phyloP scores from a whole-genome alignment of 169 alveolate genomes.

The Eimeria falciformis region DNA sequence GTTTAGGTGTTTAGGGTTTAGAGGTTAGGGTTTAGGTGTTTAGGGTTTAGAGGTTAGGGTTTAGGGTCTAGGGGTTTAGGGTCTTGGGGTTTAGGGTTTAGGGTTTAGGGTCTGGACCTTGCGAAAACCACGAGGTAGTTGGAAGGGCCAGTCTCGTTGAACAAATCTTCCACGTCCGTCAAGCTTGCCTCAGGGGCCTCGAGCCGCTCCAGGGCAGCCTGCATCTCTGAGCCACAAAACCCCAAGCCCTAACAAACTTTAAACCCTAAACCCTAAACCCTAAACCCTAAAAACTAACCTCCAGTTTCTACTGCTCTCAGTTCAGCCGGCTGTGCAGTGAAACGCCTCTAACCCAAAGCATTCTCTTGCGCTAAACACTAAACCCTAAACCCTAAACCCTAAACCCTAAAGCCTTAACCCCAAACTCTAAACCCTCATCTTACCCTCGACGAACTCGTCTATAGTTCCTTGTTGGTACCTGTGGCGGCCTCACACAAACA shows the following conservation, averaged over 20 bases:
- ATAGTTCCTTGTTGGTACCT: not conserved
- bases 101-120: conserved; percentile 48
- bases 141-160: conserved; percentile 44
- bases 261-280: conserved; percentile 13
- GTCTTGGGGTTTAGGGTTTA: conserved; percentile 28
- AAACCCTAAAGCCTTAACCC: not conserved
- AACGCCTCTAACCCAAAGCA: too few species aligned
- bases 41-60: not conserved
- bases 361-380: too few species aligned
- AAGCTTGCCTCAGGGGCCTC: not conserved
- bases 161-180: conserved; percentile 14
- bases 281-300: not conserved
- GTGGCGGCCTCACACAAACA: not conserved
- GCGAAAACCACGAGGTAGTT: conserved; percentile 67
- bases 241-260: too few species aligned
- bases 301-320: too few species aligned
- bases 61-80: not conserved
- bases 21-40: not conserved
- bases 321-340: too few species aligned
- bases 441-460: conserved; percentile 19
- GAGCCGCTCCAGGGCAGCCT: conserved; percentile 5
- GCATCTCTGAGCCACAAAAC: conserved; percentile 35
- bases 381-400: conserved; percentile 4
- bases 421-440: not conserved
- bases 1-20: not conserved